Percentiles rank a stretch among this genome's conserved stretches.
Conservation (phyloP, 352 stramenopile species). For the Globisporangium mamillatum region DNA sequence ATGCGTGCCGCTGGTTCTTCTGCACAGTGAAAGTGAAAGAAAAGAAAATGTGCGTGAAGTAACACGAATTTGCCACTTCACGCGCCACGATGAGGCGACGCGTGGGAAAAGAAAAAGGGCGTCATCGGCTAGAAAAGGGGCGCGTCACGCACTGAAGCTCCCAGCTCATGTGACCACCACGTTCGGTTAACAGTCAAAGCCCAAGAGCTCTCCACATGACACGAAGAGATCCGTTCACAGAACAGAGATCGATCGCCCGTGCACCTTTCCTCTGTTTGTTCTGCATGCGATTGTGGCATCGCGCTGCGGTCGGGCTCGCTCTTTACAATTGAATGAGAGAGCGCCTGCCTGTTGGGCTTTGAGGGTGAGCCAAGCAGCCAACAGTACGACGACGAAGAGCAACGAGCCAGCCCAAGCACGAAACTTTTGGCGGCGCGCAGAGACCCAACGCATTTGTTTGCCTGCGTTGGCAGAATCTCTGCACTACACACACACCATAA, state of each 20-base stretch:
- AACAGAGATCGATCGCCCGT: constrained; percentile 2
- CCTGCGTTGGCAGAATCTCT: neutral
- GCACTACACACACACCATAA: neutral
- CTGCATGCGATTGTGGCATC: neutral
- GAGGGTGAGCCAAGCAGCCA: neutral
- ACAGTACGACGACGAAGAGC: neutral
- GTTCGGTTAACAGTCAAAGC: constrained; percentile 2
- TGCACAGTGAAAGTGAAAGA: neutral
- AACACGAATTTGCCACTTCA: constrained; percentile 2
- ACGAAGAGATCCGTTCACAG: neutral
- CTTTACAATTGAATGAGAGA: neutral
- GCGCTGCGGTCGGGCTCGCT: neutral
- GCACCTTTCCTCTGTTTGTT: neutral
- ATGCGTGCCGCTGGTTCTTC: constrained; percentile 6
- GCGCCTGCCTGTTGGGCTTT: neutral
- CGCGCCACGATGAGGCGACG: neutral
- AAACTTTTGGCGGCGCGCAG: neutral
- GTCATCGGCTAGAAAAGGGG: neutral
- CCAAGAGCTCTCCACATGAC: neutral
- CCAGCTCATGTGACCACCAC: neutral
- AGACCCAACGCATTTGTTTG: neutral
- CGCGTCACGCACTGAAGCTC: neutral
- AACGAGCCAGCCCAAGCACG: neutral
- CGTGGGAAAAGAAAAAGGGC: neutral
- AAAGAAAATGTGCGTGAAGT: constrained; percentile 1